phyloP scores from a whole-genome alignment of 768 basidiomycete genomes.

The Amanita molliuscula region DNA sequence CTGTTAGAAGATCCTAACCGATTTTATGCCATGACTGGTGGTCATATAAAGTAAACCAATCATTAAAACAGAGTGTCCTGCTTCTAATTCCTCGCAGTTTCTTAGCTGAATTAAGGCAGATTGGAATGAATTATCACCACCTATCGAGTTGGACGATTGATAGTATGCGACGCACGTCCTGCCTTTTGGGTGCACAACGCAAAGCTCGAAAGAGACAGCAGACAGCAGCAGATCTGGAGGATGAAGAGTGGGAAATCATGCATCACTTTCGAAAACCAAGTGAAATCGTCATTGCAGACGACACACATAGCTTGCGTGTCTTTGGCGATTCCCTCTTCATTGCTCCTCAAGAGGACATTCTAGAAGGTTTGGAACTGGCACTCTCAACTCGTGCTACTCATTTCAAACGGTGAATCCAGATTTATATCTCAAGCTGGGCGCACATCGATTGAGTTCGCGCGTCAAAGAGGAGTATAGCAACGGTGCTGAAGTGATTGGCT shows the following conservation, averaged over 20 bases:
- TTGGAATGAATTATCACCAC: constrained; percentile 67
- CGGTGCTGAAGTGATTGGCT: constrained; percentile 36
- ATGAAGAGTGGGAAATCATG: constrained; percentile 63
- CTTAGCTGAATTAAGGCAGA: constrained; percentile 69
- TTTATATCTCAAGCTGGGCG: constrained; percentile 74
- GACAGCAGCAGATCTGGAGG: constrained; percentile 34
- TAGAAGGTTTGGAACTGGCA: constrained; percentile 50
- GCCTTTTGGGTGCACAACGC: constrained; percentile 69
- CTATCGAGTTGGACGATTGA: constrained; percentile 40
- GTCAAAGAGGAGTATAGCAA: constrained; percentile 72
- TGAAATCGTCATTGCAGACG: constrained; percentile 79
- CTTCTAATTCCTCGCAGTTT: constrained; percentile 40
- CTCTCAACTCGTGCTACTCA: background rate
- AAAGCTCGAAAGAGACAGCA: constrained; percentile 25
- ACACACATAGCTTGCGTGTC: constrained; percentile 67
- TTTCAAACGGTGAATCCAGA: constrained; percentile 24
- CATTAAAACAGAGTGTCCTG: background rate
- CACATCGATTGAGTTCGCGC: constrained; percentile 56
- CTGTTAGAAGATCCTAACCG: constrained; percentile 56
- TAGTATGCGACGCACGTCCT: constrained; percentile 60
- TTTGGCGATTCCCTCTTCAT: constrained; percentile 71
- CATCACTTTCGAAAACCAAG: constrained; percentile 64
- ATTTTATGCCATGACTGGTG: constrained; percentile 65
- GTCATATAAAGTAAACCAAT: constrained; percentile 49
- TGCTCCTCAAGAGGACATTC: constrained; percentile 82